Conservation (phyloP, 352 stramenopile genomes). For the Pythium insidiosum region DNA sequence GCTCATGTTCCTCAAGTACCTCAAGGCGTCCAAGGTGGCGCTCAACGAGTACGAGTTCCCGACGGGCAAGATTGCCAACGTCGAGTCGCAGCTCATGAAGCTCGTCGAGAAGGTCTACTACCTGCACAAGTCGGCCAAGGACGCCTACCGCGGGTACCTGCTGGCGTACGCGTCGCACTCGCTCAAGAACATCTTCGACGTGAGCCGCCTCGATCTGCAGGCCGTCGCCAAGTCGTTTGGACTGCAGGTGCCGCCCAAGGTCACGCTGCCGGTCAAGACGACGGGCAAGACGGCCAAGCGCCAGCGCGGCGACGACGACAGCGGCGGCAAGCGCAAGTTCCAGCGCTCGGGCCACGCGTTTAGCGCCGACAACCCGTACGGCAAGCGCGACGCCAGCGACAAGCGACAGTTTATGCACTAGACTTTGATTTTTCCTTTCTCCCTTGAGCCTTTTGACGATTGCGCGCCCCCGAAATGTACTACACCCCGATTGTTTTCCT, state of each 20-base stretch:
- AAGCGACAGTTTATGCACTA: constrained; percentile 92
- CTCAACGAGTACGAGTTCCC: constrained; percentile 99
- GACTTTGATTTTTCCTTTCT: too few relatives aligned
- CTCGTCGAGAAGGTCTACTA: constrained; percentile 99
- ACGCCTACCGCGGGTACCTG: constrained; percentile 98
- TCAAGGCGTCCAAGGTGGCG: constrained; percentile 96
- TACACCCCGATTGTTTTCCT: too few relatives aligned
- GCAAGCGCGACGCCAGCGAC: constrained; percentile 83
- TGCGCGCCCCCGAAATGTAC: too few relatives aligned
- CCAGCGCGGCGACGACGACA: constrained; percentile 43
- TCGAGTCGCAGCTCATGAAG: constrained; percentile 95
- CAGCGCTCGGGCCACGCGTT: constrained; percentile 92
- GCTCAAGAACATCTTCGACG: constrained; percentile 98
- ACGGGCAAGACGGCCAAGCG: constrained; percentile 69
- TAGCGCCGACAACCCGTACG: constrained; percentile 97
- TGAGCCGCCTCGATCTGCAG: constrained; percentile 95
- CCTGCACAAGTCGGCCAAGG: constrained; percentile 95
- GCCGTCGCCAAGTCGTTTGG: constrained; percentile 96
- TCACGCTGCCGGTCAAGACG: constrained; percentile 92
- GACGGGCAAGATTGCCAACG: constrained; percentile 95
- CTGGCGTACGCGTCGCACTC: constrained; percentile 97
- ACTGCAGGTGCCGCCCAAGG: constrained; percentile 94
- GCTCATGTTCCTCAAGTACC: constrained; percentile 96
- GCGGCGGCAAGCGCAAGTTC: constrained; percentile 41
- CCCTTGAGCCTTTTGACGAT: too few relatives aligned